Conservation (phyloP, 2,329 filamentous ascomycete genomes). For the Calonectria pseudoreteaudii region DNA sequence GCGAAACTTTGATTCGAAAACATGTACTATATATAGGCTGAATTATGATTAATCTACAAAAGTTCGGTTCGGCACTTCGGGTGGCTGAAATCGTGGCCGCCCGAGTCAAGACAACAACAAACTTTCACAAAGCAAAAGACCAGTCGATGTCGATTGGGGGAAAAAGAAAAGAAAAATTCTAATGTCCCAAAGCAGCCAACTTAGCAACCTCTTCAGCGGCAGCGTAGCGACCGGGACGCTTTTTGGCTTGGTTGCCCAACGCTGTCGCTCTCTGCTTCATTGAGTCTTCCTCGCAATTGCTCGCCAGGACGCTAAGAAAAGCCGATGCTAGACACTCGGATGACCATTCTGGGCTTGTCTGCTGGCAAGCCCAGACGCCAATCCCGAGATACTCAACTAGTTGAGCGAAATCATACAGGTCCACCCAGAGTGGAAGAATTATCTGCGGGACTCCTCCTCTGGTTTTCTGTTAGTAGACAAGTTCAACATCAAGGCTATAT, state of each 20-base stretch:
- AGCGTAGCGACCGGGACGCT: not conserved
- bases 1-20: not conserved
- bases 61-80: not conserved
- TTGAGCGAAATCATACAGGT: conserved; percentile 58
- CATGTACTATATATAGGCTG: not conserved
- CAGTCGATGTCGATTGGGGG: too few species aligned
- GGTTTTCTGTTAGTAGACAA: not conserved
- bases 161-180: not conserved
- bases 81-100: not conserved
- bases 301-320: conserved; percentile 30
- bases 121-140: not conserved
- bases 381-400: conserved; percentile 56
- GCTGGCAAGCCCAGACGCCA: conserved; percentile 53
- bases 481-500: not conserved
- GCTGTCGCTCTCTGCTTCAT: not conserved
- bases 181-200: conserved; percentile 1
- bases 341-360: conserved; percentile 47
- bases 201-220: conserved; percentile 5
- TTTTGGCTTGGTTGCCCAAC: not conserved
- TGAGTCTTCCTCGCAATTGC: not conserved
- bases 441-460: conserved; percentile 58
- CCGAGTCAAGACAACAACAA: not conserved
- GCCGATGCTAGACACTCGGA: conserved; percentile 41
- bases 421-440: conserved; percentile 59
- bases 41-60: not conserved